Conservation (phyloP, 805 yeast species). For the Cephaloascus albidus region DNA sequence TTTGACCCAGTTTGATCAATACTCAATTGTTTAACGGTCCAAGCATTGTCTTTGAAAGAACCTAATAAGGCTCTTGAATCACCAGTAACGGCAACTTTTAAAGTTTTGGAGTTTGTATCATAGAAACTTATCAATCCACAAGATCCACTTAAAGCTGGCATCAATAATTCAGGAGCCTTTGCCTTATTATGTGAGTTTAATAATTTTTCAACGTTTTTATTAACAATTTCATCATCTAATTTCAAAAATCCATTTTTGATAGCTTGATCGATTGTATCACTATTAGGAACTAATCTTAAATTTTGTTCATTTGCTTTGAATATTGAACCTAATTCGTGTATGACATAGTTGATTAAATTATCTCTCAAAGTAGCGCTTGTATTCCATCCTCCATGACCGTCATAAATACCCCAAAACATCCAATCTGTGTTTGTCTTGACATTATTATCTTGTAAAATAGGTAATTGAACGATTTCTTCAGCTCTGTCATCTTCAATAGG, state of each 20-base stretch:
- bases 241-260: constrained; percentile 72
- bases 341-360: constrained; percentile 66
- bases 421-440: constrained; percentile 54
- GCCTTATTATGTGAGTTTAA: constrained; percentile 62
- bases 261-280: constrained; percentile 69
- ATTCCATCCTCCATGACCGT: constrained; percentile 96
- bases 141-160: constrained; percentile 94
- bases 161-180: constrained; percentile 59
- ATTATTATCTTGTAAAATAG: constrained; percentile 54
- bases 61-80: constrained; percentile 92
- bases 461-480: constrained; percentile 70
- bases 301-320: constrained; percentile 47
- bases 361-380: constrained; percentile 83
- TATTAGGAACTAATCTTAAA: constrained; percentile 53
- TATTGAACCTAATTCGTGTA: constrained; percentile 61
- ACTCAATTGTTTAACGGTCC: constrained; percentile 84
- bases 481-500: constrained; percentile 94
- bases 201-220: constrained; percentile 60
- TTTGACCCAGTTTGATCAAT: constrained; percentile 94
- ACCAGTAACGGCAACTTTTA: constrained; percentile 92
- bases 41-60: constrained; percentile 54
- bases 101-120: constrained; percentile 60
- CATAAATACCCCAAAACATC: constrained; percentile 93
- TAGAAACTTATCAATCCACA: constrained; percentile 86
- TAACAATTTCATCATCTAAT: constrained; percentile 81